These are phyloP conservation scores for Hyaloscypha variabilis DNA, from an alignment of 495 filamentous ascomycete genomes.

Conservation along the genomic window DNA sequence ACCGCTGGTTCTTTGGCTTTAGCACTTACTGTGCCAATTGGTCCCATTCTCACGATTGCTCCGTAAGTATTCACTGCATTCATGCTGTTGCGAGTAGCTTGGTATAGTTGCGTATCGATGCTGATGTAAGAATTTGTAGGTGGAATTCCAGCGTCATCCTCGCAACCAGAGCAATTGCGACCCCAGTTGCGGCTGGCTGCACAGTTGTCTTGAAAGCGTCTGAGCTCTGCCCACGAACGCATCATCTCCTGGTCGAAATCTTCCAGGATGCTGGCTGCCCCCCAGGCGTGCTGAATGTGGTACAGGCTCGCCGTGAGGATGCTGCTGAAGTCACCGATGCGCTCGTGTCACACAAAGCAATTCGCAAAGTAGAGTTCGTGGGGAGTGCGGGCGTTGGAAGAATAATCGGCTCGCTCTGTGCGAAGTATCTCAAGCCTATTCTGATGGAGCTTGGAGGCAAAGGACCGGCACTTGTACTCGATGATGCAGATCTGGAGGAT, in stretches of 20 bases:
- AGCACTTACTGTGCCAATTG: too few relatives aligned
- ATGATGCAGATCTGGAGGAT: too few relatives aligned
- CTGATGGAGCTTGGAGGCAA: constrained; percentile 66
- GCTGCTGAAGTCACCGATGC: constrained; percentile 53
- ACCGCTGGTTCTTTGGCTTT: too few relatives aligned
- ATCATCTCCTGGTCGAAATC: constrained; percentile 69
- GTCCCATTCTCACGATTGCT: too few relatives aligned
- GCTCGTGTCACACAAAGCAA: constrained; percentile 51
- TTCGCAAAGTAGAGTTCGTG: constrained; percentile 68
- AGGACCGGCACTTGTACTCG: too few relatives aligned
- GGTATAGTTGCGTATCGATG: too few relatives aligned
- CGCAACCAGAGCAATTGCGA: constrained; percentile 67
- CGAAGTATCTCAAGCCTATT: constrained; percentile 67
- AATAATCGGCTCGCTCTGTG: constrained; percentile 55
- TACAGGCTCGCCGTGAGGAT: constrained; percentile 50
- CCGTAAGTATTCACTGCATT: too few relatives aligned
- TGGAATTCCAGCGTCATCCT: too few relatives aligned
- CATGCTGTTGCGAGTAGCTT: too few relatives aligned
- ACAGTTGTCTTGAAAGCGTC: constrained; percentile 75
- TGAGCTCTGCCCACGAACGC: constrained; percentile 72
- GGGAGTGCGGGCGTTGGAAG: constrained; percentile 59
- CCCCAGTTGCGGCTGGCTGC: constrained; percentile 77
- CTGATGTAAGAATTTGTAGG: too few relatives aligned
- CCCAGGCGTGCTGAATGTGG: constrained; percentile 57
- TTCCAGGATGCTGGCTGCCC: constrained; percentile 76